Percentiles rank a stretch among this genome's conserved stretches.
Evolutionary conservation across 1,284 basidiomycete species (phyloP).

Genomic region (Irpex rosettiformis): DNA sequence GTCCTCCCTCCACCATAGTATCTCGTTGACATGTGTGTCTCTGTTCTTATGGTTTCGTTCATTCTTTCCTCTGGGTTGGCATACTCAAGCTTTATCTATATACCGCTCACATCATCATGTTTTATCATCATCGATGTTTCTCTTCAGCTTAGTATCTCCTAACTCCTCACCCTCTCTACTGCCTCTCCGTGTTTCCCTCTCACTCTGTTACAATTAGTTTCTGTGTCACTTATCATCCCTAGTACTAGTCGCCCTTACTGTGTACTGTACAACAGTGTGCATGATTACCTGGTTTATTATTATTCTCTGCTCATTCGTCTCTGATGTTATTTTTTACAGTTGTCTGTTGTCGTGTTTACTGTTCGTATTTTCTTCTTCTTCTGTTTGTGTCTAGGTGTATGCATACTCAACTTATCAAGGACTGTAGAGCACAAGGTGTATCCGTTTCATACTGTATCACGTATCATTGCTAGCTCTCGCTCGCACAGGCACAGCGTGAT

Average conservation of each 20-base stretch:
- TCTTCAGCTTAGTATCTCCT: neutral
- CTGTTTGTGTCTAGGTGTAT: neutral
- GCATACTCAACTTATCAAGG: neutral
- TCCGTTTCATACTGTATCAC: conserved; percentile 30
- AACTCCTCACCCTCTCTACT: neutral
- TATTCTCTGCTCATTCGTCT: no score
- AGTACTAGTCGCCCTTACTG: no score
- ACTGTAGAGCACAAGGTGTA: conserved; percentile 1
- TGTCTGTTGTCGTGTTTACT: no score
- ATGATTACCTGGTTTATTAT: neutral
- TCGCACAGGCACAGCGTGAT: conserved; percentile 78
- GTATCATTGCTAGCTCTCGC: conserved; percentile 66
- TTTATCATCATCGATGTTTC: conserved; percentile 6
- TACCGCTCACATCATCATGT: conserved; percentile 5
- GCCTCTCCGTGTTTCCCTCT: no score
- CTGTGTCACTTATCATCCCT: neutral
- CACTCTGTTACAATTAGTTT: no score
- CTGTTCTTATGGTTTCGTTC: conserved; percentile 5
- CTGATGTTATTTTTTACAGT: neutral
- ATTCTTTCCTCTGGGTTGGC: conserved; percentile 4
- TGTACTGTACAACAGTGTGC: neutral
- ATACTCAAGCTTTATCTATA: conserved; percentile 16
- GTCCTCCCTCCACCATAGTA: conserved; percentile 12
- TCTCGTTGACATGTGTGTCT: neutral
- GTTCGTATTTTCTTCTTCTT: no score